phyloP scores from a whole-genome alignment of 768 basidiomycete species.

The Tulasnella sp. region DNA sequence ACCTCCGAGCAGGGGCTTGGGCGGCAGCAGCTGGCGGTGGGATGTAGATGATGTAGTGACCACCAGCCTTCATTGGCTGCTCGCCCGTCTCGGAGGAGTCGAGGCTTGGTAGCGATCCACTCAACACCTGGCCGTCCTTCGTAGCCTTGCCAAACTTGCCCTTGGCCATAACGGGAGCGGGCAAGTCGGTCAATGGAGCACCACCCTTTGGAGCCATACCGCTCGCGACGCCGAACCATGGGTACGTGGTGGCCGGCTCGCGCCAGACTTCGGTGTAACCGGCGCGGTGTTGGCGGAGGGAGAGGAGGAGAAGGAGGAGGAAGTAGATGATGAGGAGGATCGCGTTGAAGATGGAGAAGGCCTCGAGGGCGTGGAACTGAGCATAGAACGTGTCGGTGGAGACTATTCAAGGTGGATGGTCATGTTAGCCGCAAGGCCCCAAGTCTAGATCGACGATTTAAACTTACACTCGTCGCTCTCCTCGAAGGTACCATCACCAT shows the following conservation, averaged over 20 bases:
- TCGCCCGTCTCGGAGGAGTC: not conserved
- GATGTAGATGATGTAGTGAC: conserved; percentile 35
- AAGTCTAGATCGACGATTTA: conserved; percentile 35
- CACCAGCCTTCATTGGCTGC: conserved; percentile 31
- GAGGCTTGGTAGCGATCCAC: not conserved
- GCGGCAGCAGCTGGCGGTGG: conserved; percentile 26
- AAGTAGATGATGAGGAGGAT: conserved; percentile 60
- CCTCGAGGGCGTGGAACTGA: conserved; percentile 82
- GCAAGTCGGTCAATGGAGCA: conserved; percentile 25
- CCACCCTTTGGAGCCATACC: conserved; percentile 37
- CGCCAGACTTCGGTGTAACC: conserved; percentile 64
- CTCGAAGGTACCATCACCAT: conserved; percentile 50
- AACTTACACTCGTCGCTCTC: conserved; percentile 62
- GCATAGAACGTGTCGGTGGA: conserved; percentile 85
- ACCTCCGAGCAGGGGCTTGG: not conserved
- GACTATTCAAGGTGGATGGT: conserved; percentile 52
- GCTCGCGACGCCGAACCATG: conserved; percentile 59
- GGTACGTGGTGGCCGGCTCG: conserved; percentile 67
- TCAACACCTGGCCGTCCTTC: conserved; percentile 3
- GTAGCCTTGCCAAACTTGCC: conserved; percentile 17
- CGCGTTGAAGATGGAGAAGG: conserved; percentile 79
- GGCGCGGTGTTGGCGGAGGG: conserved; percentile 50
- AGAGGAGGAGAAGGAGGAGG: conserved; percentile 51
- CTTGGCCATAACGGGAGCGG: conserved; percentile 28
- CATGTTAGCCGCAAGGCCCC: conserved; percentile 10